Evolutionary conservation across 2,329 filamentous ascomycete genomes (phyloP).

Genomic region (Aspergillus cejpii): DNA sequence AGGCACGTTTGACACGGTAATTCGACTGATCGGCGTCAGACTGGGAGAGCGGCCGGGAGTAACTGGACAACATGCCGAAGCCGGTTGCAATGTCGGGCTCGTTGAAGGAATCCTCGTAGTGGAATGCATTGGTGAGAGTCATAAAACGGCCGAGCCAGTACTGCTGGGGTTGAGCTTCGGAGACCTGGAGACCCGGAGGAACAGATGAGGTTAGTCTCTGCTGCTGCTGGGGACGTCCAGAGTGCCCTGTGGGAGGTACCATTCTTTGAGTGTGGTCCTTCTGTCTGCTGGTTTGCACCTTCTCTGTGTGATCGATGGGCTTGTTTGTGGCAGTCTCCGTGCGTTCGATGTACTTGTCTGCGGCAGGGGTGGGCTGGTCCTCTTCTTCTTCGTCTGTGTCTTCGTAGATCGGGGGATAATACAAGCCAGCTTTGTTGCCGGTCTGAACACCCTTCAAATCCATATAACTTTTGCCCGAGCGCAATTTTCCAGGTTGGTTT

Average conservation of each 20-base stretch:
- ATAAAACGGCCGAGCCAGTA: constrained; percentile 33
- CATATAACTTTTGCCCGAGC: too few relatives aligned
- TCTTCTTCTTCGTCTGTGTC: not conserved
- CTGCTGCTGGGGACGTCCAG: constrained; percentile 1
- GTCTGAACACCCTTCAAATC: too few relatives aligned
- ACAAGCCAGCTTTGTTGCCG: too few relatives aligned
- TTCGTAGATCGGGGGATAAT: too few relatives aligned
- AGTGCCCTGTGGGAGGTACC: constrained; percentile 6
- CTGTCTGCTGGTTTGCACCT: constrained; percentile 4
- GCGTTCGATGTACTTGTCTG: not conserved
- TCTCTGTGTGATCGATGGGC: not conserved
- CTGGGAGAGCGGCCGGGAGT: constrained; percentile 13
- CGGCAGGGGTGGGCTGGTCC: too few relatives aligned
- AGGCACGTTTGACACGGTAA: constrained; percentile 28
- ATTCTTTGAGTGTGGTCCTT: constrained; percentile 11
- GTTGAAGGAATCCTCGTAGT: constrained; percentile 29
- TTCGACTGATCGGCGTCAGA: constrained; percentile 11
- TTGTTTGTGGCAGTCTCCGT: not conserved
- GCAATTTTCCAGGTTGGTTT: not conserved
- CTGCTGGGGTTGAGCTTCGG: constrained; percentile 18
- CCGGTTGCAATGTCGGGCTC: constrained; percentile 24
- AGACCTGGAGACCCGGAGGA: constrained; percentile 16
- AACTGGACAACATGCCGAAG: constrained; percentile 21
- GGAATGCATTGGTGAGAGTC: constrained; percentile 27
- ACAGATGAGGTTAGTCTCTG: constrained; percentile 7